phyloP scores from a whole-genome alignment of 192 early-diverging fungal genomes.

The Piromyces finnis region DNA sequence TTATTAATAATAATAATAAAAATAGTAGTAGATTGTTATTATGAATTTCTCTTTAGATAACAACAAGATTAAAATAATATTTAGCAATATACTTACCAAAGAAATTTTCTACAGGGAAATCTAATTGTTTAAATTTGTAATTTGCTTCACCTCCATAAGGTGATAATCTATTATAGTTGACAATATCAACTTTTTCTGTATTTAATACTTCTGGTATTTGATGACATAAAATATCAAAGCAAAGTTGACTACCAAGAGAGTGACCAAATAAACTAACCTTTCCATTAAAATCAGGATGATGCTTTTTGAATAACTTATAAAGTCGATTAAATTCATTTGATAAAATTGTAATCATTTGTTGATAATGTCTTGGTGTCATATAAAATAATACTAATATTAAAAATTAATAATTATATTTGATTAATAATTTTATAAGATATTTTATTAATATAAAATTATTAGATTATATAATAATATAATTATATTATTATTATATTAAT shows the following conservation, averaged over 20 bases:
- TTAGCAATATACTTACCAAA: too few species aligned
- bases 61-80: too few species aligned
- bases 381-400: constrained; percentile 41
- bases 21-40: too few species aligned
- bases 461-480: too few species aligned
- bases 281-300: constrained; percentile 63
- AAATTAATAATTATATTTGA: neutral
- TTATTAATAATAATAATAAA: too few species aligned
- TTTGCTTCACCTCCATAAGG: constrained; percentile 20
- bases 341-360: constrained; percentile 62
- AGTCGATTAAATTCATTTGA: constrained; percentile 59
- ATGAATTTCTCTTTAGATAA: too few species aligned
- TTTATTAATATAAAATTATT: neutral
- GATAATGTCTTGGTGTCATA: constrained; percentile 65
- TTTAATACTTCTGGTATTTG: constrained; percentile 19
- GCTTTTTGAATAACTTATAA: constrained; percentile 44
- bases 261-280: constrained; percentile 63
- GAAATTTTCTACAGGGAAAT: constrained; percentile 54
- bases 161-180: constrained; percentile 7
- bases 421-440: neutral
- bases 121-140: constrained; percentile 16
- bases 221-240: constrained; percentile 57
- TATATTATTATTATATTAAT: too few species aligned
- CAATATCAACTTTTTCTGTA: constrained; percentile 8
- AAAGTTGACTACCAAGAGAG: constrained; percentile 56